phyloP scores from a whole-genome alignment of 176 grass and related monocot genomes.

The Dactylis glomerata region DNA sequence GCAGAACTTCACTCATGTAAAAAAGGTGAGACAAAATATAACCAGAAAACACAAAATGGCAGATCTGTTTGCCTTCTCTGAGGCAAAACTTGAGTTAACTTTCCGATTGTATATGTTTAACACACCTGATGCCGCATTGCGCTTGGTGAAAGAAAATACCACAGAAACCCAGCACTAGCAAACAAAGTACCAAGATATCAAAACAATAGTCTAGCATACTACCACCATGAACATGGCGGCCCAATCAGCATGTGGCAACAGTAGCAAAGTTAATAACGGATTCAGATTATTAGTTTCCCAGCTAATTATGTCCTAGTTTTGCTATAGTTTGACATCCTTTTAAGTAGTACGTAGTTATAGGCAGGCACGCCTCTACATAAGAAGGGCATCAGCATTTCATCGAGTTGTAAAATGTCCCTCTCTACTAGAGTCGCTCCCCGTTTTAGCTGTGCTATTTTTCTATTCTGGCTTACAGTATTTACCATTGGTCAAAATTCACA shows the following conservation, averaged over 20 bases:
- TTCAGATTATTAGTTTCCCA: not conserved
- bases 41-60: not conserved
- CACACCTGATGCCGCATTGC: not conserved
- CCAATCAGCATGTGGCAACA: not conserved
- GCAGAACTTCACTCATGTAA: not conserved
- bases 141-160: not conserved
- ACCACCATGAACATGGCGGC: not conserved
- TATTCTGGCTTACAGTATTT: not conserved
- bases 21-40: conserved; percentile 10
- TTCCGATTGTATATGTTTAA: not conserved
- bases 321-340: not conserved
- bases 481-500: not conserved
- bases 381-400: not conserved
- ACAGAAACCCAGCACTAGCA: not conserved
- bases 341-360: not conserved
- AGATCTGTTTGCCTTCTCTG: not conserved
- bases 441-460: not conserved
- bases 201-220: not conserved
- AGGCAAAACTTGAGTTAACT: not conserved
- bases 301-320: not conserved
- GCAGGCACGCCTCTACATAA: not conserved
- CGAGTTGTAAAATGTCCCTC: not conserved
- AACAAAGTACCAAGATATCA: not conserved
- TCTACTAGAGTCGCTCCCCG: not conserved
- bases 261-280: not conserved